Conservation (phyloP, 345 rosid genomes). For the Balakata baccata region DNA sequence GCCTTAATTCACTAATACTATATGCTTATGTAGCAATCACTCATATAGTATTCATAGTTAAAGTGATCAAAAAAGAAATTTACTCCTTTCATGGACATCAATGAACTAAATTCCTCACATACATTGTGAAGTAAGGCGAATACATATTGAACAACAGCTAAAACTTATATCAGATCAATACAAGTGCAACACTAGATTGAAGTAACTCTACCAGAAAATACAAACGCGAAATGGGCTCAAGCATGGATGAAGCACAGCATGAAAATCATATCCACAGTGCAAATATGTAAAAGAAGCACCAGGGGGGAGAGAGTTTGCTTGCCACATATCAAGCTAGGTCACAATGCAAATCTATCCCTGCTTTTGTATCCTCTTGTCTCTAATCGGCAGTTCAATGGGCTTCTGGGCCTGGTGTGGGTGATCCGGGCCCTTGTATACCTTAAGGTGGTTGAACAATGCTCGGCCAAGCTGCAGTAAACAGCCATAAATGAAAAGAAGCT, state of each 20-base stretch:
- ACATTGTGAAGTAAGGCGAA: background rate
- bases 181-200: conserved; percentile 8
- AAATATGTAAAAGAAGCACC: background rate
- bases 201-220: conserved; percentile 20
- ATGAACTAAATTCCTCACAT: background rate
- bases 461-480: conserved; percentile 77
- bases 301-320: conserved; percentile 12
- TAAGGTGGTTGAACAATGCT: conserved; percentile 84
- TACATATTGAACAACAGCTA: conserved; percentile 8
- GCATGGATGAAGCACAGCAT: conserved; percentile 1
- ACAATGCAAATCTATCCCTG: conserved; percentile 30
- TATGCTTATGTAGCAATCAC: too few relatives aligned
- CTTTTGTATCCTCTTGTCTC: conserved; percentile 83
- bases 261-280: background rate
- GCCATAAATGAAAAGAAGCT: background rate
- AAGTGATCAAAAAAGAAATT: conserved; percentile 14
- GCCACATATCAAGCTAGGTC: conserved; percentile 18
- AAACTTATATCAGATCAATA: background rate
- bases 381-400: conserved; percentile 78
- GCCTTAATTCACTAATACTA: too few relatives aligned
- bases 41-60: background rate
- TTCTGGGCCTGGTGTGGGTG: conserved; percentile 92
- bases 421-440: conserved; percentile 87
- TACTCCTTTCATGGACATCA: background rate
- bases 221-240: background rate